These are phyloP conservation scores for Pugionium dolabratum DNA, from an alignment of 345 rosid genomes.

Conservation along the genomic window DNA sequence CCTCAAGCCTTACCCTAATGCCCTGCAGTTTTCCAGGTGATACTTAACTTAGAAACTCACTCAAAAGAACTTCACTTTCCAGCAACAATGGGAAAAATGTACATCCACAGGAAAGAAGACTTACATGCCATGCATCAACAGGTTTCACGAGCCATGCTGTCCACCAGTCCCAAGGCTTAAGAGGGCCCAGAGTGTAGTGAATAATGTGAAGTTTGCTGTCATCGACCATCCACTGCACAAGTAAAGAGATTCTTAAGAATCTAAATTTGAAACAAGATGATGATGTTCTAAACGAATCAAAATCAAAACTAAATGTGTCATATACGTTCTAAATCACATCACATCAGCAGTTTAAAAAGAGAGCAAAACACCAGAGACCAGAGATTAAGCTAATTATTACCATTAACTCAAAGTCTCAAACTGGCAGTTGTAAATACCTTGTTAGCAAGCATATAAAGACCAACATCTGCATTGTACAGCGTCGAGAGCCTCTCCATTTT, in stretches of 20 bases:
- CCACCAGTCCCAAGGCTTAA: slow-evolving; percentile 99
- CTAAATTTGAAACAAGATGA: not conserved
- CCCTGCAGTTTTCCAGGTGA: slow-evolving; percentile 46
- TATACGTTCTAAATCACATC: slow-evolving; percentile 11
- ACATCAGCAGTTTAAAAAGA: not conserved
- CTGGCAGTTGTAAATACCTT: slow-evolving; percentile 51
- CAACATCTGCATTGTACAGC: slow-evolving; percentile 92
- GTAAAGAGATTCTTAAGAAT: slow-evolving; percentile 31
- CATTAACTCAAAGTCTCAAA: not conserved
- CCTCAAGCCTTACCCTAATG: slow-evolving; percentile 38
- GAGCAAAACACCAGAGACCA: not conserved
- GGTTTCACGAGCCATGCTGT: slow-evolving; percentile 95
- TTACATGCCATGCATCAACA: slow-evolving; percentile 96
- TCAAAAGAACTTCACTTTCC: slow-evolving; percentile 5
- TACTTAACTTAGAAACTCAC: slow-evolving; percentile 12
- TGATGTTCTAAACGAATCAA: slow-evolving; percentile 6
- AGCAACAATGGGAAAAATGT: not conserved
- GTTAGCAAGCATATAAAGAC: slow-evolving; percentile 97
- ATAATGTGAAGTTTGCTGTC: slow-evolving; percentile 84
- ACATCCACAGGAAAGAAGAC: slow-evolving; percentile 20
- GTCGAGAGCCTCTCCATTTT: slow-evolving; percentile 93
- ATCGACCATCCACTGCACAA: slow-evolving; percentile 95
- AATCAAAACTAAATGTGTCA: not conserved
- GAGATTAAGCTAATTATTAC: slow-evolving; percentile 8
- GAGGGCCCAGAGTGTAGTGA: slow-evolving; percentile 96